phyloP scores from a whole-genome alignment of 306 rosid species.

The Gastrolobium villosum region DNA sequence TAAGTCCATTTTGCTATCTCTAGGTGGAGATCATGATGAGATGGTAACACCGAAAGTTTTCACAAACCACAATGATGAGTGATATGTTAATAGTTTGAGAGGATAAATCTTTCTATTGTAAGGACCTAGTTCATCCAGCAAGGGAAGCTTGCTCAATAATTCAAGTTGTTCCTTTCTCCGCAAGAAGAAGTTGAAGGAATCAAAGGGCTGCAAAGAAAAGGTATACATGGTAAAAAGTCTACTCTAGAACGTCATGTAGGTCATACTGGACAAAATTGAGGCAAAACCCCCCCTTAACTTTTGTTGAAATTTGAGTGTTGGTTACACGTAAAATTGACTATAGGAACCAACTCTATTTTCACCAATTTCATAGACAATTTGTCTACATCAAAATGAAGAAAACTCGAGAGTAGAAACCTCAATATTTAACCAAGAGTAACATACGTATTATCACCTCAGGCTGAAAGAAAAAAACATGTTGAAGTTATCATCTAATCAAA shows the following conservation, averaged over 20 bases:
- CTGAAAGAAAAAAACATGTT: too few relatives aligned
- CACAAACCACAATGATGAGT: not conserved
- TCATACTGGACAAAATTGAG: not conserved
- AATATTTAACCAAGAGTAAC: not conserved
- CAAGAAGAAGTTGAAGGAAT: not conserved
- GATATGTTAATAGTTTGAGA: not conserved
- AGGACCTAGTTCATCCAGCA: not conserved
- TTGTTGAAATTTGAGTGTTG: slow-evolving; percentile 3
- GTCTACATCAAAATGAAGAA: not conserved
- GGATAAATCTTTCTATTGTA: not conserved
- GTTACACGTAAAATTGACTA: not conserved
- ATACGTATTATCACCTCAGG: too few relatives aligned
- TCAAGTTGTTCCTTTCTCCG: not conserved
- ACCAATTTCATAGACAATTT: not conserved
- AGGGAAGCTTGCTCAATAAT: not conserved
- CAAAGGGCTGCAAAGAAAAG: not conserved
- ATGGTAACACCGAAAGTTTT: not conserved
- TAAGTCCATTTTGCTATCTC: too few relatives aligned
- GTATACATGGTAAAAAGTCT: not conserved
- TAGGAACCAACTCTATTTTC: not conserved
- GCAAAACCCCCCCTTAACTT: not conserved
- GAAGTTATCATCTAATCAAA: too few relatives aligned
- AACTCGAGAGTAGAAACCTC: not conserved
- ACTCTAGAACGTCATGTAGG: not conserved
- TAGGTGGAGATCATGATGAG: not conserved